Base-by-base conservation (phyloP, 2,329 filamentous ascomycete genomes). In the Xylaria sp. region DNA sequence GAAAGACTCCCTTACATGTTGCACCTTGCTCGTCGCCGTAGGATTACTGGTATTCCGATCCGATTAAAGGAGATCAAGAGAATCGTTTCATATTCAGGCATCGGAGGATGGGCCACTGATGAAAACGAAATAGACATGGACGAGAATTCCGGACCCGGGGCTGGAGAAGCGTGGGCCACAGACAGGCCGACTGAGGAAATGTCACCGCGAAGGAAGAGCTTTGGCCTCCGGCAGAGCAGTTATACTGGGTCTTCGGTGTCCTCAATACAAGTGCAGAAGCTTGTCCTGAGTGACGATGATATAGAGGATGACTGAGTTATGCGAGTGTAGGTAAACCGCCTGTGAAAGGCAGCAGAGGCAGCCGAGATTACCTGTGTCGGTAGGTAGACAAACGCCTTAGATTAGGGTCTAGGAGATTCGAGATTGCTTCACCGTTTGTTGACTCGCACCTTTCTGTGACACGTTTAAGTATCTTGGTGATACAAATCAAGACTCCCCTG, bases 1-100 rank as follows among this genome's bases (percentile, higher is more conserved):
- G 91, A 97, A 65, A 86, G 91, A 7, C 80, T 99, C 0, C 94
- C 94, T 0, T 97, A 96, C 73, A 85, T 94, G 79, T 80, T 87
- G 1, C 81, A 84, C 54, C 90, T 97, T 69, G 73, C 76, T 1
- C 76, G 80, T 13, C 70, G 74, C 37, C 70, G 75, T 64, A 76
- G 75, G 65, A 71, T 74, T 66, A 62, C 19, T 68, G 46, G 55
- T 67, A 67, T 16, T 66, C 67, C 13, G 68, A 76, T 60, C 74
- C 46, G 76, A n/a, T 74, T 82, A 1, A 79, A 77, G 54, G 84
- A 88, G 18, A 78, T 92, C 7, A 85, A 88, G 58, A 87, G 82
- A 67, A 82, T 95, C 6, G 87, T 87, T 0, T 80, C 81, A 2
- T 89, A 92, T 66, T 81, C 80, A 4, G 85, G 84, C 13, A 80